These are phyloP conservation scores for Hemileccinum rubropunctum DNA, from an alignment of 768 basidiomycete species.

Conservation along the genomic window DNA sequence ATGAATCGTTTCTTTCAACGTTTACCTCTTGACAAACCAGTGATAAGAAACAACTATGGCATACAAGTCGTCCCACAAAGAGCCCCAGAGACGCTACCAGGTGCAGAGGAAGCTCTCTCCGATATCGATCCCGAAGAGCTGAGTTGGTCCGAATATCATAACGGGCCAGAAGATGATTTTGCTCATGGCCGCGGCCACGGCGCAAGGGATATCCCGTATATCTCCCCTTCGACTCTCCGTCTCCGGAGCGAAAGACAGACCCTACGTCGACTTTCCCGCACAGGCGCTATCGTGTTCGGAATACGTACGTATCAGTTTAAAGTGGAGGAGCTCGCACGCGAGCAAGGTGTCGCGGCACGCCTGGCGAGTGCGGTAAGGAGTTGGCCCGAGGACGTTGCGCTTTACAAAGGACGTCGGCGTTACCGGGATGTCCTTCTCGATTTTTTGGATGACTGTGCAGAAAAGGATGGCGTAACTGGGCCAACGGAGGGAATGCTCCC, in stretches of 20 bases:
- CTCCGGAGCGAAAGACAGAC: slow-evolving; percentile 71
- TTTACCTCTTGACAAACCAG: slow-evolving; percentile 64
- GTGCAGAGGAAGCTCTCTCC: slow-evolving; percentile 11
- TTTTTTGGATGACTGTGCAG: slow-evolving; percentile 26
- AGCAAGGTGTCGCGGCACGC: slow-evolving; percentile 59
- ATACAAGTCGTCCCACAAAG: slow-evolving; percentile 37
- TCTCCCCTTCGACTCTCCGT: slow-evolving; percentile 45
- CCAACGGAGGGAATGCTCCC: slow-evolving; percentile 14
- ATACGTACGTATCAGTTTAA: slow-evolving; percentile 66
- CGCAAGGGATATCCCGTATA: slow-evolving; percentile 1
- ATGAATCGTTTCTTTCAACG: slow-evolving; percentile 73
- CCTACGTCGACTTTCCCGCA: slow-evolving; percentile 58
- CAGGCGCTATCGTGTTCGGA: slow-evolving; percentile 69
- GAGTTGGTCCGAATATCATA: slow-evolving; percentile 55
- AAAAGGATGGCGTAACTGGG: slow-evolving; percentile 15
- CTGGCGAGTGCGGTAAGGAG: slow-evolving; percentile 63
- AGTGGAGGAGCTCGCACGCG: slow-evolving; percentile 49
- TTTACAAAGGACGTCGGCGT: slow-evolving; percentile 24
- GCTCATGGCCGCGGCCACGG: slow-evolving; percentile 21
- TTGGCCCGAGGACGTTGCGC: slow-evolving; percentile 64
- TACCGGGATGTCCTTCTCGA: slow-evolving; percentile 23
- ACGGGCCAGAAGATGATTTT: slow-evolving; percentile 54
- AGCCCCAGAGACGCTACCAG: neutral
- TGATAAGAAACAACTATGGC: slow-evolving; percentile 69
- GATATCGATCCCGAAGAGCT: slow-evolving; percentile 64